Base-by-base conservation (phyloP, 2,329 filamentous ascomycete species). In the Phaeomoniella chlamydospora region DNA sequence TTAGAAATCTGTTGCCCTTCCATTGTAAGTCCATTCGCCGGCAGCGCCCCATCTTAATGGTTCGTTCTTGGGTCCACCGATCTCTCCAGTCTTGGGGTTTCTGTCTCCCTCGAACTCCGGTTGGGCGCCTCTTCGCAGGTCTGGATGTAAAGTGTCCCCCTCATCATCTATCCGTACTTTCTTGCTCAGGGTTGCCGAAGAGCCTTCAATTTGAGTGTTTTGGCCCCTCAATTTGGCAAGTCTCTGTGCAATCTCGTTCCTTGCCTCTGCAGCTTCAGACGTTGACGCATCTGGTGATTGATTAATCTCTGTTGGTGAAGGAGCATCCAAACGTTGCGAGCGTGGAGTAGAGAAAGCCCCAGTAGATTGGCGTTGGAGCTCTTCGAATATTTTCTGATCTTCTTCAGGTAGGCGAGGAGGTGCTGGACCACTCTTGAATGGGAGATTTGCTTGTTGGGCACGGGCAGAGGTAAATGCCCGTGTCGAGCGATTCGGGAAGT, bases 1-100 rank as follows among this genome's bases (percentile, higher is more conserved):
- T n/a, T 50, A 74, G 41, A 98, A 98, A 59, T 98, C 90, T 15
- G 88, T 96, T 37, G 92, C 87, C 43, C 88, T 68, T 33, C 90
- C 90, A 57, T 94, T 94, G 58, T 83, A 98, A 56, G 85, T 94
- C 80, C 87, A 98, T 54, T 82, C 77, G 1, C 83, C 78, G 0
- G 50, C 54, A 13, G 69, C 65, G 0, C 86, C 86, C 88, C 88
- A 94, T 48, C 87, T 65, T 53, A 96, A 53, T 35, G 90, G 90
- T 60, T 98, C 88, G 53, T 93, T 96, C 75, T 96, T 98, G 4
- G 90, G 90, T 1, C 90, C 90, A 4, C 90, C 90, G 9, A 94
- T 75, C 67, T 98, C 90, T 15, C 90, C 90, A 2, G 90, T 98
- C 66, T 79, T 80, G 2, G 90, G 90, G 57, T 98, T 96, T 37